Evolutionary conservation across 148 eudicot genomes (phyloP), one percentile per base, ranked within the genome.

Genomic region (Vaccinium macrocarpon): DNA sequence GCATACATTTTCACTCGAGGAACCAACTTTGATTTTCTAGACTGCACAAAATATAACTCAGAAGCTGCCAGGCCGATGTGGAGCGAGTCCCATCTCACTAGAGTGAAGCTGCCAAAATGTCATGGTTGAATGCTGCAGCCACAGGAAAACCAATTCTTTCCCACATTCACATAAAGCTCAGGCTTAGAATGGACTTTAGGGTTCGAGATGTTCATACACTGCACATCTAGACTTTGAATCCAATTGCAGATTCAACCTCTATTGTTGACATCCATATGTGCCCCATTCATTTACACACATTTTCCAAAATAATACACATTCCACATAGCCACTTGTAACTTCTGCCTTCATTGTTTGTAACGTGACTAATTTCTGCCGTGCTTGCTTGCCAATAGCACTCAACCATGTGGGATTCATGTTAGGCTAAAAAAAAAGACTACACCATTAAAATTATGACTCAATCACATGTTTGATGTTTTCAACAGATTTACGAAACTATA

Each of bases 371-470:
- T 61, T 61, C 68, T n/a, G 68, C 27, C 68, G 1, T 61, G 68
- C 68, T 61, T 62, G 68, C 68, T 62, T 62, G 68, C 68, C 68
- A n/a, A 62, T 11, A 62, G 68, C 68, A 62, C 68, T n/a, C 13
- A 62, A 62, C 21, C 68, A 62, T 8, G 27, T n/a, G 55, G 55
- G 55, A 62, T 62, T n/a, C 5, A 9, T 18, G 13, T 52, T 8
- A 52, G 55, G 55, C 55, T 52, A 52, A 52, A 52, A 9, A 9
- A 52, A 2, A 9, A 52, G 15, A 52, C 55, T 52, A 52, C 55
- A 52, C 55, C 13, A 52, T 52, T 11, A 52, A 52, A 52, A 52
- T 52, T 52, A 52, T 13, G 14, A 52, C 55, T 13, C 15, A 52
- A 52, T 52, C 2, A 10, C 11, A 15, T 52, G 55, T 52, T 52